Conservation (phyloP, 2,329 filamentous ascomycete genomes). For the Hypomyces perniciosus region DNA sequence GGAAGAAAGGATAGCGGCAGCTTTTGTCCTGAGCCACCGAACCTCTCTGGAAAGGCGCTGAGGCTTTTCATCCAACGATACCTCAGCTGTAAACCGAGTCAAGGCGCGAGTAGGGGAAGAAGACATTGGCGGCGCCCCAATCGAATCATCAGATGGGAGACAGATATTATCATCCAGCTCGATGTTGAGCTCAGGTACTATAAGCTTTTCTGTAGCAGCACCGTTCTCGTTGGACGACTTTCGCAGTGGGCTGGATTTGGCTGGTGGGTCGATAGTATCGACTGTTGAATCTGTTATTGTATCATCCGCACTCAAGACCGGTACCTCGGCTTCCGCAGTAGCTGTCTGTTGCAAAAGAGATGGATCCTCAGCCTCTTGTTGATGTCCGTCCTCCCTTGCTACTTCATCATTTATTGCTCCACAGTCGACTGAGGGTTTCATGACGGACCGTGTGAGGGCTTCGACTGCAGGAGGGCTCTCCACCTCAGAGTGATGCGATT, state of each 20-base stretch:
- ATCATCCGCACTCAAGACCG: neutral
- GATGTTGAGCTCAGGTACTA: neutral
- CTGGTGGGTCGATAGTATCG: no score
- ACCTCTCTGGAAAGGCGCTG: neutral
- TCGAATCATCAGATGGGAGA: neutral
- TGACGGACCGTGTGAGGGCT: neutral
- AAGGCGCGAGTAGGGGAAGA: constrained; percentile 8
- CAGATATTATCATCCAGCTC: neutral
- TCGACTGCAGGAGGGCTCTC: neutral
- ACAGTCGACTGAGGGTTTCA: no score
- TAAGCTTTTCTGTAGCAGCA: neutral
- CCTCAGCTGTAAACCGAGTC: neutral
- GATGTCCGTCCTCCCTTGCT: neutral
- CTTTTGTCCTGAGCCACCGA: constrained; percentile 1
- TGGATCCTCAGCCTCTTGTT: neutral
- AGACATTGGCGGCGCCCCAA: neutral
- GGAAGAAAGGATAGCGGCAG: neutral
- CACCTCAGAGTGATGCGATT: neutral
- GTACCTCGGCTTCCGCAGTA: neutral
- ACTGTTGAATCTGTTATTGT: neutral
- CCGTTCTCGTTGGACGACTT: neutral
- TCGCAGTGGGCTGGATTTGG: neutral
- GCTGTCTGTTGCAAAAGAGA: neutral
- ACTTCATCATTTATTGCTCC: neutral
- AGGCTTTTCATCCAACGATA: constrained; percentile 4